Percentiles rank a stretch among this genome's conserved stretches.
phyloP scores from a whole-genome alignment of 768 basidiomycete species.

The Calocera viscosa region DNA sequence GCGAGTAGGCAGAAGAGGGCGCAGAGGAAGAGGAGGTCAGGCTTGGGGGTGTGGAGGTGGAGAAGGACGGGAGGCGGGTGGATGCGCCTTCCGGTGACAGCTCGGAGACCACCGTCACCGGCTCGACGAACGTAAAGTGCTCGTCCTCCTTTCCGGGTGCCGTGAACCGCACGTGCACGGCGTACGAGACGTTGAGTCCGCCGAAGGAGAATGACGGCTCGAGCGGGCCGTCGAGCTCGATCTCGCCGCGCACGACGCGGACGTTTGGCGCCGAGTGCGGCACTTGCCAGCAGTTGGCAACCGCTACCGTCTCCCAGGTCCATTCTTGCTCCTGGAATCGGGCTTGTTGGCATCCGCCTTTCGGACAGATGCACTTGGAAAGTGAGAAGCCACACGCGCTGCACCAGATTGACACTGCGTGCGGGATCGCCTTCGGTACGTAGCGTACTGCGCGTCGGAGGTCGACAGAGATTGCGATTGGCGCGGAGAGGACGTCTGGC shows the following conservation, averaged over 20 bases:
- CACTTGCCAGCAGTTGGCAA: conserved; percentile 2
- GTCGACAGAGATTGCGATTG: background rate
- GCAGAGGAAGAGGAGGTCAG: background rate
- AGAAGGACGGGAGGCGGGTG: background rate
- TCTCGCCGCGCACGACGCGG: background rate
- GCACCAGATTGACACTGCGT: background rate
- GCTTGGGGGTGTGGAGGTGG: background rate
- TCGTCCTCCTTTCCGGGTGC: background rate
- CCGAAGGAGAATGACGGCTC: conserved; percentile 4
- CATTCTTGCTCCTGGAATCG: background rate
- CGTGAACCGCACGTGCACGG: background rate
- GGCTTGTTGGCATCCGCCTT: background rate
- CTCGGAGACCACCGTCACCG: background rate
- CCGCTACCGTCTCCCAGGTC: background rate
- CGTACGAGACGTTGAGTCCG: background rate
- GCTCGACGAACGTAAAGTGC: conserved; percentile 3
- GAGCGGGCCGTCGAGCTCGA: background rate
- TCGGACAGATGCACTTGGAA: background rate
- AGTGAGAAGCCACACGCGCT: background rate
- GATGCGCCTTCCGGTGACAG: background rate
- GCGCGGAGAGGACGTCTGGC: background rate
- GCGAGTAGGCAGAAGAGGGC: background rate
- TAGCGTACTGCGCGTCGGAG: background rate
- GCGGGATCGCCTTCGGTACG: background rate
- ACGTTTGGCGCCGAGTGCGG: background rate